Evolutionary conservation across 2,329 filamentous ascomycete genomes (phyloP), one percentile per base, ranked within the genome.

Genomic region (Microsporum canis): DNA sequence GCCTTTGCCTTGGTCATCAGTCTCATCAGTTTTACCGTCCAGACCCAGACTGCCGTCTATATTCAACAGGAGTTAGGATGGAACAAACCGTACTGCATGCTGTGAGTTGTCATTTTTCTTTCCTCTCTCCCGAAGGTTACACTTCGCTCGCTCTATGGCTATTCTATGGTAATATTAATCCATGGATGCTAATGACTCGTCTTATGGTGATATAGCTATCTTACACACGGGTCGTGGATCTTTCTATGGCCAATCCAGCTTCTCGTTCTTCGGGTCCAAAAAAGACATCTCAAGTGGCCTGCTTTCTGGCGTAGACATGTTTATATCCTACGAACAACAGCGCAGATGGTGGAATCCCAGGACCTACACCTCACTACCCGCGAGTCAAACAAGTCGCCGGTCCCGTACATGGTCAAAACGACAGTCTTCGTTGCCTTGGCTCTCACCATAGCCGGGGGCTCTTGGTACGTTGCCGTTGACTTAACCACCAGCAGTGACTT

Each of bases 81-180:
- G 94, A 84, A 95, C 77, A 99, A 99, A 78, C 89, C 94, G n/a
- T 99, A 96, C 78, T 95, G 90, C 79, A 99, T 99, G 94, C 84
- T 99, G 80, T 96, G 77, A 77, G 74, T 75, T 63, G 39, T n/a
- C 12, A 17, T 43, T 43, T 43, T 14, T 4, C 12, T 10, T 39
- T 43, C 17, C 39, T 14, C 39, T 43, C 39, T n/a, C 36, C 36
- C 51, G 38, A 55, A 29, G 45, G 23, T 29, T 51, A 51, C 45
- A 31, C 45, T 14, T 51, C 31, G 10, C 49, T 27, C 38, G 58
- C 23, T 27, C 12, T 4, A 3, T 55, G 7, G 3, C 17, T 5
- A 36, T 14, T 36, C 12, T 23, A 23, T 23, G 17, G n/a, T 33
- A 8, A n/a, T 38, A 17, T 38, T 7, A 23, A 27, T 34, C n/a